Base-by-base conservation (phyloP, 148 eudicot species). In the Dysphania ambrosioides region DNA sequence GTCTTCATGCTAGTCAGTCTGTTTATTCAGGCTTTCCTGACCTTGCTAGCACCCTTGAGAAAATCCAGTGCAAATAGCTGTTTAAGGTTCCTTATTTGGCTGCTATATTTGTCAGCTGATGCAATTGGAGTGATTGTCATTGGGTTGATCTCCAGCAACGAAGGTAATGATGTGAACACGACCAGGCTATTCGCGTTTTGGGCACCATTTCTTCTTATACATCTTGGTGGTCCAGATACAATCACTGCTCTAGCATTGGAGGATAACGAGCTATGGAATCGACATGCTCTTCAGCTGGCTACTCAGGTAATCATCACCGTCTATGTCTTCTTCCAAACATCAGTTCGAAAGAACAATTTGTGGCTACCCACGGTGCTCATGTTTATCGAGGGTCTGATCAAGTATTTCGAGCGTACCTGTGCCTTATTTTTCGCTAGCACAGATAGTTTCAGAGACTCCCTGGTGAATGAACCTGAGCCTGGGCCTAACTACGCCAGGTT, bases 201-300 rank as follows among this genome's bases (percentile, higher is more conserved):
- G 74, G n/a, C 64, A 11, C 41, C 74, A 19, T 71, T 71, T 51
- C 74, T 71, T 21, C 32, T 71, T 0, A 1, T 71, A 4, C 74
- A 71, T 24, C 74, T 71, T 4, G 74, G 74, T 35, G 74, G 74
- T 56, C 74, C 74, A 0, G 74, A 71, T 31, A 71, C 64, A 13
- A 71, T 71, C 2, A 34, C 74, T 35, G 64, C 74, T 56, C 74
- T 71, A 2, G 74, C 74, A 35, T 12, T 71, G 10, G 74, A 53
- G 10, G 74, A 71, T n/a, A 71, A 71, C 32, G 74, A 71, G 64
- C 74, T 71, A n/a, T 71, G 74, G 74, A 18, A 8, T 71, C 63
- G 74, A 23, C 74, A 71, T 0, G 31, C 47, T 55, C 74, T 71
- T 35, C 74, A 71, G 64, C 40, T 71, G 1, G 30, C 32, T 1